phyloP scores from a whole-genome alignment of 179 eudicot species.

The Silene coronaria region DNA sequence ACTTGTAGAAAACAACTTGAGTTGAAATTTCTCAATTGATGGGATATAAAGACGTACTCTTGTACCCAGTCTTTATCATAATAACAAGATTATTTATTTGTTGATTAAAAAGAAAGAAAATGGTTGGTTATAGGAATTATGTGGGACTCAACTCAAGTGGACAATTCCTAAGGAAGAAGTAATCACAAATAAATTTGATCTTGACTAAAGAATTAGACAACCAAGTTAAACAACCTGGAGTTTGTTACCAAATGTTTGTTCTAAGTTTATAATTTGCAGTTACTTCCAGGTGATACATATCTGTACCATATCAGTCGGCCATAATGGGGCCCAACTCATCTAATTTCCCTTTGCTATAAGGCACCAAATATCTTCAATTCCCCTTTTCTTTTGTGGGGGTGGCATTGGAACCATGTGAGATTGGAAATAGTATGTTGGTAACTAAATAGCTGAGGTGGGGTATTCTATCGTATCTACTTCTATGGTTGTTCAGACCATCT shows the following conservation, averaged over 20 bases:
- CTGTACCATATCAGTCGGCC: conserved; percentile 14
- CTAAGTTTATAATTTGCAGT: conserved; percentile 5
- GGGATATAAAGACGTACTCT: conserved; percentile 1
- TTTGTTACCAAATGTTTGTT: conserved; percentile 9
- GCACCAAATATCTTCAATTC: conserved; percentile 4
- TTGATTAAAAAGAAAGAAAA: neutral
- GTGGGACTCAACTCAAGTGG: neutral
- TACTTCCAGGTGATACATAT: conserved; percentile 19
- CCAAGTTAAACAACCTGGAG: conserved; percentile 1
- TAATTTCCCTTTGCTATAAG: conserved; percentile 15
- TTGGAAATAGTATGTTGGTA: conserved; percentile 2
- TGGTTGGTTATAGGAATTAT: conserved; percentile 1
- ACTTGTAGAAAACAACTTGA: neutral
- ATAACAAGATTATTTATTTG: neutral
- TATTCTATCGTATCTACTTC: no score
- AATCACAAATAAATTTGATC: neutral
- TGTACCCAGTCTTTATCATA: neutral
- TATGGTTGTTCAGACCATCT: no score
- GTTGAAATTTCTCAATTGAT: conserved; percentile 10
- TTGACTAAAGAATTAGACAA: conserved; percentile 7
- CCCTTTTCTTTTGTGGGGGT: neutral
- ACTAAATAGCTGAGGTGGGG: neutral
- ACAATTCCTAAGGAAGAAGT: neutral
- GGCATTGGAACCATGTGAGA: conserved; percentile 22
- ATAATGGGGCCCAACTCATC: conserved; percentile 8